Evolutionary conservation across 352 stramenopile species (phyloP).

Genomic region (Pythium brassicae): DNA sequence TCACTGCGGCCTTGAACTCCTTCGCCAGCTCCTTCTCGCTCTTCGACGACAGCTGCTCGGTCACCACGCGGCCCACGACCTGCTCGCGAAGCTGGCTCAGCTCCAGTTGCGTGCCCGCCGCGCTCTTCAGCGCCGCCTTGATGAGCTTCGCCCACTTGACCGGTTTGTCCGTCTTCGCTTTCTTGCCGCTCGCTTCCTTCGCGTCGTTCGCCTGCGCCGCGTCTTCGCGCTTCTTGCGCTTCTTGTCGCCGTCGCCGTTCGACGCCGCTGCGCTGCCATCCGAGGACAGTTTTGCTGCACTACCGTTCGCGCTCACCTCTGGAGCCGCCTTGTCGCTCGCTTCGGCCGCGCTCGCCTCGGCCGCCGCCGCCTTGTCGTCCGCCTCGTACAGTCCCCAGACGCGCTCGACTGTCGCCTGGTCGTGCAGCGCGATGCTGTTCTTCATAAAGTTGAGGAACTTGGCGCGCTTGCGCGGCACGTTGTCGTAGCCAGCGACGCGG

Average conservation of each 20-base stretch:
- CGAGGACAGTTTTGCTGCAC: not conserved
- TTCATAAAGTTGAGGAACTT: slow-evolving; percentile 93
- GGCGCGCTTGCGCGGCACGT: slow-evolving; percentile 91
- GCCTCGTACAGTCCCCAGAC: slow-evolving; percentile 74
- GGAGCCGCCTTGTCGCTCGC: slow-evolving; percentile 43
- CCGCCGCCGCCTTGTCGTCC: slow-evolving; percentile 44
- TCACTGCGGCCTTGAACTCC: slow-evolving; percentile 50
- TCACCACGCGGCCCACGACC: slow-evolving; percentile 37
- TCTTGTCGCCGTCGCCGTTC: slow-evolving; percentile 27
- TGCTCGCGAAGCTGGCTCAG: slow-evolving; percentile 41
- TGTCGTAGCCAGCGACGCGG: slow-evolving; percentile 78
- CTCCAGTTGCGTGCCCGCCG: slow-evolving; percentile 43
- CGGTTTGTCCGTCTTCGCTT: slow-evolving; percentile 26
- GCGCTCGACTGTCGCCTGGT: slow-evolving; percentile 45
- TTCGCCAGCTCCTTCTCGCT: slow-evolving; percentile 66
- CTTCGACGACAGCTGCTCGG: slow-evolving; percentile 40
- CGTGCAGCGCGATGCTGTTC: slow-evolving; percentile 70
- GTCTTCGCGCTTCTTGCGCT: slow-evolving; percentile 36
- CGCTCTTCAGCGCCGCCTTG: slow-evolving; percentile 45
- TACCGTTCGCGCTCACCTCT: slow-evolving; percentile 4
- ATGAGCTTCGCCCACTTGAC: slow-evolving; percentile 77
- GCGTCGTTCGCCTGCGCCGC: slow-evolving; percentile 2
- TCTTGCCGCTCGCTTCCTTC: slow-evolving; percentile 48
- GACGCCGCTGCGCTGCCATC: slow-evolving; percentile 6
- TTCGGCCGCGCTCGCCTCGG: slow-evolving; percentile 21